phyloP scores from a whole-genome alignment of 78 protist species.

The Dictyostelium capitatum region DNA sequence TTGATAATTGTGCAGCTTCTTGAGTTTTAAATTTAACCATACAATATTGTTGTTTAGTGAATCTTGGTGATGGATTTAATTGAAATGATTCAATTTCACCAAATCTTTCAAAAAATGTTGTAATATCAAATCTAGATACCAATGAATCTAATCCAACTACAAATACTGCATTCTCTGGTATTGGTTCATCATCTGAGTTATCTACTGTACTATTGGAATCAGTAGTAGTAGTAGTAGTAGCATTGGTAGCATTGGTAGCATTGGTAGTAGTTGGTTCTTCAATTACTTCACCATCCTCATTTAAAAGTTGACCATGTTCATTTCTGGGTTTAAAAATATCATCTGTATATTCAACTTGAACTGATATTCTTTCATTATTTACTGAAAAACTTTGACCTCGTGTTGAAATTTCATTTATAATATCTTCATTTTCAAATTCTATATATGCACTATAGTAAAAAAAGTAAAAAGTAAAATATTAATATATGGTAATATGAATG shows the following conservation, averaged over 20 bases:
- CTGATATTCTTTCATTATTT: constrained; percentile 31
- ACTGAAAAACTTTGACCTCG: constrained; percentile 18
- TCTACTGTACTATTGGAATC: background rate
- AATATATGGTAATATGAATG: background rate
- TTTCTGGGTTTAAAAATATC: background rate
- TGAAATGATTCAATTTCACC: background rate
- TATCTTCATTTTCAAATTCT: constrained; percentile 17
- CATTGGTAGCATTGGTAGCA: background rate
- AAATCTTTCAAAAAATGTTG: constrained; percentile 9
- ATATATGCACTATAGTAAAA: constrained; percentile 5
- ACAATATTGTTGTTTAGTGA: background rate
- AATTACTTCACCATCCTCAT: background rate
- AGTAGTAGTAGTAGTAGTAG: background rate
- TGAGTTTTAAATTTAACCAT: background rate
- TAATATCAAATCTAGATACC: constrained; percentile 13
- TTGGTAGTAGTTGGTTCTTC: background rate
- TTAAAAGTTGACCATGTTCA: background rate
- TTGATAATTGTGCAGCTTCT: constrained; percentile 33
- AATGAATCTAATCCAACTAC: constrained; percentile 18
- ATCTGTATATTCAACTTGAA: constrained; percentile 19
- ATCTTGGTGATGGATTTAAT: constrained; percentile 22
- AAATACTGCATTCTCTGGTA: constrained; percentile 19
- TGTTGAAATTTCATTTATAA: constrained; percentile 5
- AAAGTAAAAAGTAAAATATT: background rate
- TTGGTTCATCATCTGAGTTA: background rate